Percentiles rank a stretch among this genome's conserved stretches.
phyloP scores from a whole-genome alignment of 129 eudicot species.

The Chrysanthemum makinoi region DNA sequence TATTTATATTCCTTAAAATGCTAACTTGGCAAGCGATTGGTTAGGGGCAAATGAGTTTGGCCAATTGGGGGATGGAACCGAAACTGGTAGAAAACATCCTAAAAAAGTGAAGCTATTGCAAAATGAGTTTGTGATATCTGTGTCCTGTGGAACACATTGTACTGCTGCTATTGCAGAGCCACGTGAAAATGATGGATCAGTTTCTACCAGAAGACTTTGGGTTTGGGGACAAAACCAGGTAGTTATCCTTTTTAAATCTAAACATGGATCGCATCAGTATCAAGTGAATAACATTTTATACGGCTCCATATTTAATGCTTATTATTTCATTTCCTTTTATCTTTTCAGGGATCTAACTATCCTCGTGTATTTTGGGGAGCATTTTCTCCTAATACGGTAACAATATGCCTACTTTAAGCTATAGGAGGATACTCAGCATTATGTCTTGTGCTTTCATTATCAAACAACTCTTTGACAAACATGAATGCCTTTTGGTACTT shows the following conservation, averaged over 20 bases:
- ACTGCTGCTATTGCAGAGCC: conserved; percentile 99
- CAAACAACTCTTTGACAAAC: conserved; percentile 16
- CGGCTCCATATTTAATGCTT: not conserved
- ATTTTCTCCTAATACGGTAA: conserved; percentile 85
- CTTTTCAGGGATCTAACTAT: conserved; percentile 67
- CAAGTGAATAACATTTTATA: not conserved
- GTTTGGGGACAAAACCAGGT: conserved; percentile 99
- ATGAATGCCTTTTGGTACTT: conserved; percentile 2
- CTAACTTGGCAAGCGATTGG: conserved; percentile 14
- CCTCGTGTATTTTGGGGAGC: conserved; percentile 97
- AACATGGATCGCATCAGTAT: not conserved
- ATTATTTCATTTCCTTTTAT: conserved; percentile 15
- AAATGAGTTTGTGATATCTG: conserved; percentile 75
- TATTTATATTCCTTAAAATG: not conserved
- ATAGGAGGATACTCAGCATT: conserved; percentile 5
- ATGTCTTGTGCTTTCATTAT: not conserved
- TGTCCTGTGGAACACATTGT: conserved; percentile 96
- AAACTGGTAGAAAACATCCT: conserved; percentile 70
- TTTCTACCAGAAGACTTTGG: conserved; percentile 82
- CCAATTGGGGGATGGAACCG: conserved; percentile 98
- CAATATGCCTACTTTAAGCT: conserved; percentile 8
- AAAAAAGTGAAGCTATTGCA: conserved; percentile 70
- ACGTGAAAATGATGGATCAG: conserved; percentile 81
- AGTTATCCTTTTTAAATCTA: conserved; percentile 3
- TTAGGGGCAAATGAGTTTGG: conserved; percentile 96